phyloP scores from a whole-genome alignment of 495 filamentous ascomycete genomes.

The Ramalina peruviana region DNA sequence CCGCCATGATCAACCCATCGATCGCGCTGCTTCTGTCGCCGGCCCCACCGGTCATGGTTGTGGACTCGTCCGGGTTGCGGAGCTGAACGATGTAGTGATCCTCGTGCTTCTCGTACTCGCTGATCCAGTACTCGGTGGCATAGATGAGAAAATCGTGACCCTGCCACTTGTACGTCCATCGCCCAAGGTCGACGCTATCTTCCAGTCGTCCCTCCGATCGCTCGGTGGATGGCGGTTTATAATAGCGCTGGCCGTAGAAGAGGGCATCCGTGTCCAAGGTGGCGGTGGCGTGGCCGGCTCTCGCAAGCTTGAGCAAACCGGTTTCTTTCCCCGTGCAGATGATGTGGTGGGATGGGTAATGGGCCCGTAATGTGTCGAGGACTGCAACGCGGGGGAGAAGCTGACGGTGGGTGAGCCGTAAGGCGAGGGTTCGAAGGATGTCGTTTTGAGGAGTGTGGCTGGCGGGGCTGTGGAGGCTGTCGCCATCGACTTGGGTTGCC shows the following conservation, averaged over 20 bases:
- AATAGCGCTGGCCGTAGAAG: background rate
- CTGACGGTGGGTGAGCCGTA: background rate
- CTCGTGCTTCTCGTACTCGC: background rate
- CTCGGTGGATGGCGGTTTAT: background rate
- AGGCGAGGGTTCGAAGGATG: too few relatives aligned
- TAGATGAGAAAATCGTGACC: constrained; percentile 7
- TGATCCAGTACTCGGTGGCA: constrained; percentile 1
- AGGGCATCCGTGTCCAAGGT: background rate
- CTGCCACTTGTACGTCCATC: constrained; percentile 9
- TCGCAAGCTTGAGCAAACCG: constrained; percentile 11
- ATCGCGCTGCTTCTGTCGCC: constrained; percentile 10
- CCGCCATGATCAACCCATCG: constrained; percentile 39
- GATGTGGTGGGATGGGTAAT: constrained; percentile 1
- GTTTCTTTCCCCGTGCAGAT: constrained; percentile 4
- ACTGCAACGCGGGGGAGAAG: constrained; percentile 1
- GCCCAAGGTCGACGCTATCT: constrained; percentile 1
- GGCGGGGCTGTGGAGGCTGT: too few relatives aligned
- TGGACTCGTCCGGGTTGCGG: background rate
- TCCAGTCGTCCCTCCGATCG: background rate
- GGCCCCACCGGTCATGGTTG: background rate
- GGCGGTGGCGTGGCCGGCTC: constrained; percentile 7
- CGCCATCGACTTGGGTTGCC: too few relatives aligned
- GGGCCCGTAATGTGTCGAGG: constrained; percentile 1
- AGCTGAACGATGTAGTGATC: constrained; percentile 7
- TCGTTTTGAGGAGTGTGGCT: too few relatives aligned